Evolutionary conservation across 1,284 basidiomycete genomes (phyloP), one percentile per base, ranked within the genome.

Genomic region (Apiotrichum akiyoshidainum): DNA sequence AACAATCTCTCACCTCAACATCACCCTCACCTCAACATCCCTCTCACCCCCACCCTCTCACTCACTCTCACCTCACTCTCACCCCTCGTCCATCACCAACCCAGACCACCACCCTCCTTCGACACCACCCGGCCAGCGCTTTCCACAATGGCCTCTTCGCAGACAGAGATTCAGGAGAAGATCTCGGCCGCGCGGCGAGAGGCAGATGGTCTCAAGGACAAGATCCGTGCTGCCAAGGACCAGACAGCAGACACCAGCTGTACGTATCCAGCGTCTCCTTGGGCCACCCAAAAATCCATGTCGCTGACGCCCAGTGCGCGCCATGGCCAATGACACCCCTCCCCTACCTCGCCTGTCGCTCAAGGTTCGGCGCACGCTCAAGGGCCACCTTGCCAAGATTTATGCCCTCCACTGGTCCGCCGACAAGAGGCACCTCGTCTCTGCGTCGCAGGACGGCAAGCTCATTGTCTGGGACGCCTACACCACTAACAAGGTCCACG

Each of bases 381-480:
- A 94, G 72, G 95, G 95, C 47, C 96, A 98, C 80, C 85, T 98
- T 59, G 94, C 95, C 67, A 99, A 99, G 84, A 97, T 99, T 75
- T 98, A 98, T 78, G 94, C 96, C 51, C 95, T 99, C 88, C 95
- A 98, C 78, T 99, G 96, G 96, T 89, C 95, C 19, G 87, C 87
- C 58, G 96, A 99, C 82, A 87, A 92, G 73, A 85, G 93, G 70
- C 96, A 99, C 81, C 85, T 99, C 63, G 95, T 99, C 46, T 98
- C 95, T 13, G 95, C 96, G 26, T 98, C 95, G 5, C 95, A 99
- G 77, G 95, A 99, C 74, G 96, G 96, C 62, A 98, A 99, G 80
- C 85, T 99, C 59, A 98, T 99, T 75, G 92, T 99, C 53, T 99
- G 95, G 95, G 95, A 99, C 78, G 95, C 96, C 46, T 98, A 98